phyloP scores from a whole-genome alignment of 768 basidiomycete species.

The Tricholoma saponaceum region DNA sequence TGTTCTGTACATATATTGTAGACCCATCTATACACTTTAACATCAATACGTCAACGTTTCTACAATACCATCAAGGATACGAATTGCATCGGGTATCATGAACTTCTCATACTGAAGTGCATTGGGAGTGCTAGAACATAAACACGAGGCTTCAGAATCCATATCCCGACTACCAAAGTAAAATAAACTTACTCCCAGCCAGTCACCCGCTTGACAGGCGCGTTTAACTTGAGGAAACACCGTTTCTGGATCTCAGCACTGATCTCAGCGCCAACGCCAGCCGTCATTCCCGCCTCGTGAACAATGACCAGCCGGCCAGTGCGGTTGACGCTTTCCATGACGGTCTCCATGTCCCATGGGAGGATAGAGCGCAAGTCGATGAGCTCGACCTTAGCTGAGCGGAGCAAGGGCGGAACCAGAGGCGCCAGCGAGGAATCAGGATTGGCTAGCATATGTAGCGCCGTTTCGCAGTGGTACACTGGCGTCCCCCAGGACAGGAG shows the following conservation, averaged over 20 bases:
- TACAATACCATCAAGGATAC: conserved; percentile 78
- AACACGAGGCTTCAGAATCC: background rate
- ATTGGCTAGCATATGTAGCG: conserved; percentile 65
- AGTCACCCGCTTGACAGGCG: conserved; percentile 81
- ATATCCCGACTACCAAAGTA: background rate
- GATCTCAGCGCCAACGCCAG: conserved; percentile 88
- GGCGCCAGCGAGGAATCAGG: conserved; percentile 62
- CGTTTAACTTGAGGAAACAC: conserved; percentile 84
- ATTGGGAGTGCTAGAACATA: conserved; percentile 63
- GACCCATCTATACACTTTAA: background rate
- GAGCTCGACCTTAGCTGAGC: conserved; percentile 75
- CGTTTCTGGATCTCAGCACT: conserved; percentile 87
- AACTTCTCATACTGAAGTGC: conserved; percentile 90
- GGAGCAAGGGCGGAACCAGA: conserved; percentile 61
- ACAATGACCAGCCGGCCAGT: conserved; percentile 87
- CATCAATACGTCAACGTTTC: conserved; percentile 72
- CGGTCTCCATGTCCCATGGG: conserved; percentile 82
- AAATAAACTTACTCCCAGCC: conserved; percentile 88
- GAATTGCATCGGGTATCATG: conserved; percentile 82
- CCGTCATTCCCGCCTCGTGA: conserved; percentile 87
- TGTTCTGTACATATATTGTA: background rate
- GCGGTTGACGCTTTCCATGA: conserved; percentile 78
- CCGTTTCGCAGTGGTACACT: conserved; percentile 83
- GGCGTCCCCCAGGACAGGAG: conserved; percentile 93
- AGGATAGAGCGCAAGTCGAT: conserved; percentile 88